phyloP scores from a whole-genome alignment of 2,329 filamentous ascomycete genomes.

The Aaosphaeria arxii region DNA sequence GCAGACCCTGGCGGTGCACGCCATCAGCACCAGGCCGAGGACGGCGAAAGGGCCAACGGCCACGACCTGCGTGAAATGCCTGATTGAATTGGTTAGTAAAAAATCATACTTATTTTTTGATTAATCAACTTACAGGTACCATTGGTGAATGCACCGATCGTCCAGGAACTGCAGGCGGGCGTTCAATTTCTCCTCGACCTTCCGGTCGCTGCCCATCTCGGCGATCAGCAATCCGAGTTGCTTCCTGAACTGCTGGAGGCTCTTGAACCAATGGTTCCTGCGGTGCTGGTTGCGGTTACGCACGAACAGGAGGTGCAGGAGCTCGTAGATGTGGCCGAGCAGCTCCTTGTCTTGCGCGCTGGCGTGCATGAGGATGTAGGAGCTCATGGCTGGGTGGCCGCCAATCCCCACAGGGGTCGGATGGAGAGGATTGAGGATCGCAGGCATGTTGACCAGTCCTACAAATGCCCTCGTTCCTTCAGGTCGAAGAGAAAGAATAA shows the following conservation, averaged over 20 bases:
- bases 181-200: slow-evolving; percentile 19
- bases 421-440: neutral
- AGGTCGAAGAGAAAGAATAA: neutral
- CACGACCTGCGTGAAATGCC: slow-evolving; percentile 45
- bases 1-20: slow-evolving; percentile 40
- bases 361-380: slow-evolving; percentile 16
- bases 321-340: slow-evolving; percentile 41
- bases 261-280: slow-evolving; percentile 75
- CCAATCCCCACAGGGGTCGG: neutral
- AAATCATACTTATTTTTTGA: neutral
- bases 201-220: slow-evolving; percentile 20
- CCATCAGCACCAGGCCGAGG: slow-evolving; percentile 45
- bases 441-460: neutral
- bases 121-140: slow-evolving; percentile 32
- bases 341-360: slow-evolving; percentile 24
- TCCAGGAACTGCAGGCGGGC: slow-evolving; percentile 38
- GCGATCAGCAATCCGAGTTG: slow-evolving; percentile 55
- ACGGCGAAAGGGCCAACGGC: slow-evolving; percentile 46
- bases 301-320: slow-evolving; percentile 72
- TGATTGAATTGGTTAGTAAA: slow-evolving; percentile 7
- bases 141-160: slow-evolving; percentile 31
- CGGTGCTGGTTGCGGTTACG: slow-evolving; percentile 93
- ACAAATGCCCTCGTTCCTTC: too few species aligned
- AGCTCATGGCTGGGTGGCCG: slow-evolving; percentile 12
- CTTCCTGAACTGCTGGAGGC: slow-evolving; percentile 69